phyloP scores from a whole-genome alignment of 169 alveolate genomes.

The Besnoitia besnoiti region DNA sequence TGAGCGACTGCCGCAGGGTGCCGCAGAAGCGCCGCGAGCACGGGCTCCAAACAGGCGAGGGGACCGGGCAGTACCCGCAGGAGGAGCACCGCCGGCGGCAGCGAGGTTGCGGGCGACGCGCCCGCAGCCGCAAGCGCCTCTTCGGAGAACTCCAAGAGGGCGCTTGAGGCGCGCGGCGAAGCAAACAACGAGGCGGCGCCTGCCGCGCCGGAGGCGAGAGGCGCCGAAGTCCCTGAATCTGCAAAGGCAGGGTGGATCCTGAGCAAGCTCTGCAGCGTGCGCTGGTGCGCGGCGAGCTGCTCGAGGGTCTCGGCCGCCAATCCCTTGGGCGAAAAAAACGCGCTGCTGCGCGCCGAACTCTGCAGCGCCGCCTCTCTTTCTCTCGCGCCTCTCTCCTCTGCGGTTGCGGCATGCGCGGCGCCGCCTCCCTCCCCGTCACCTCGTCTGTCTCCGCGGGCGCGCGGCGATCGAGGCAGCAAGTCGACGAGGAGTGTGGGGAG shows the following conservation, averaged over 20 bases:
- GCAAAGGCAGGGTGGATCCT: not conserved
- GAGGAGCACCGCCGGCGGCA: not conserved
- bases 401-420: too few relatives aligned
- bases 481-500: not conserved
- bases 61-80: slow-evolving; percentile 16
- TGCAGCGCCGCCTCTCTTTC: not conserved
- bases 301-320: not conserved
- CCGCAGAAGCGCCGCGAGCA: not conserved
- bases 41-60: not conserved
- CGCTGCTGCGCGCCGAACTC: not conserved
- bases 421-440: not conserved
- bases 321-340: not conserved
- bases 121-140: not conserved
- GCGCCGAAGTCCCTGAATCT: too few relatives aligned
- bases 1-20: not conserved
- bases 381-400: not conserved
- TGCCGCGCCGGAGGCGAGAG: not conserved
- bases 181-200: not conserved
- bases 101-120: not conserved
- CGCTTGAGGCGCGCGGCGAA: not conserved
- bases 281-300: not conserved
- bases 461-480: not conserved
- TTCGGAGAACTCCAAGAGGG: not conserved
- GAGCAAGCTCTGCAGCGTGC: not conserved
- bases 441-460: not conserved